Percentiles rank a stretch among this genome's conserved stretches.
Evolutionary conservation across 2,329 filamentous ascomycete genomes (phyloP).

Genomic region (Aspergillus oerlinghausenensis): DNA sequence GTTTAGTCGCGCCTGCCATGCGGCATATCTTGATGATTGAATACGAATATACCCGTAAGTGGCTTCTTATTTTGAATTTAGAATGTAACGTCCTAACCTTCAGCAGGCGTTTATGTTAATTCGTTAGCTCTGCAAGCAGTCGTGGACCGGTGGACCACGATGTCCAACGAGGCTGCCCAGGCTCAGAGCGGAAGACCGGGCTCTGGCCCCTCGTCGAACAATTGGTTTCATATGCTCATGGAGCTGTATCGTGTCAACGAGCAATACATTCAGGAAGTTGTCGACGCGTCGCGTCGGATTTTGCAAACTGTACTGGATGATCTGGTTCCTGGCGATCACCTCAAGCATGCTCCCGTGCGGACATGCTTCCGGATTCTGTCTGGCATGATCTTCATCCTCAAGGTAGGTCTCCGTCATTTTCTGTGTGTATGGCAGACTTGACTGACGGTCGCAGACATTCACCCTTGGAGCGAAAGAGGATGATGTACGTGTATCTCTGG

Average conservation of each 20-base stretch:
- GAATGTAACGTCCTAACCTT: slow-evolving; percentile 10
- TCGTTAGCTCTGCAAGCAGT: slow-evolving; percentile 91
- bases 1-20: slow-evolving; percentile 52
- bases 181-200: slow-evolving; percentile 23
- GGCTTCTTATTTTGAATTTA: not conserved
- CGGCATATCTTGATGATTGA: slow-evolving; percentile 83
- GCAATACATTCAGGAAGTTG: slow-evolving; percentile 58
- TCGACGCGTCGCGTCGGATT: slow-evolving; percentile 58
- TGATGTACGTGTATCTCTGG: slow-evolving; percentile 55
- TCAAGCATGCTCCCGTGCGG: slow-evolving; percentile 59
- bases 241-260: slow-evolving; percentile 55
- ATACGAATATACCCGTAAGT: slow-evolving; percentile 82
- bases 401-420: slow-evolving; percentile 36
- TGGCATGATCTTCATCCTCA: slow-evolving; percentile 61
- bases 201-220: slow-evolving; percentile 25
- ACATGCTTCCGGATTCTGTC: slow-evolving; percentile 62
- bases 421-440: not conserved
- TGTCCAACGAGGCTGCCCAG: slow-evolving; percentile 44
- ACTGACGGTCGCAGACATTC: slow-evolving; percentile 46
- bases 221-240: slow-evolving; percentile 38
- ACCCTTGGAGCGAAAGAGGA: slow-evolving; percentile 60
- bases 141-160: slow-evolving; percentile 83
- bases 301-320: slow-evolving; percentile 57
- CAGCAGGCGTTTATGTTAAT: slow-evolving; percentile 70
- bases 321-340: slow-evolving; percentile 53